Conservation (phyloP, 805 yeast genomes). For the Yarrowia hollandica region DNA sequence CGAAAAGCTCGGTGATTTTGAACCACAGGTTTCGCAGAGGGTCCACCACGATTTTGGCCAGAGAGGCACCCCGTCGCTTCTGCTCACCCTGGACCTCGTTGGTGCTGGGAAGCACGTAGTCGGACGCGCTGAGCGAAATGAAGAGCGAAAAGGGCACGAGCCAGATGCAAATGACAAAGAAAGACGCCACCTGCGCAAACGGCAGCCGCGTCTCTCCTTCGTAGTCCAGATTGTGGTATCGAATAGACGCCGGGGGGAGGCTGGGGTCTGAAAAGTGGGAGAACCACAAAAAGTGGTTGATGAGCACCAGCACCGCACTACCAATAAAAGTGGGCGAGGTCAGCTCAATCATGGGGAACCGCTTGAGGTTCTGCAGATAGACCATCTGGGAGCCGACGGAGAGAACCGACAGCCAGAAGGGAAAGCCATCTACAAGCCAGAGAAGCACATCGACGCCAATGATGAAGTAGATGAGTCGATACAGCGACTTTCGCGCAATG, state of each 20-base stretch:
- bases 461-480: slow-evolving; percentile 62
- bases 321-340: slow-evolving; percentile 67
- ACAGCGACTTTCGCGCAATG: slow-evolving; percentile 70
- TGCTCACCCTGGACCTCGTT: slow-evolving; percentile 29
- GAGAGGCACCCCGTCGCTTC: slow-evolving; percentile 23
- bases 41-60: slow-evolving; percentile 24
- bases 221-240: slow-evolving; percentile 52
- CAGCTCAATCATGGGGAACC: slow-evolving; percentile 81
- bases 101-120: slow-evolving; percentile 70
- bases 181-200: slow-evolving; percentile 89
- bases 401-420: slow-evolving; percentile 63
- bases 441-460: slow-evolving; percentile 57
- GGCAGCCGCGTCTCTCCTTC: slow-evolving; percentile 70
- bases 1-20: slow-evolving; percentile 5
- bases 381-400: slow-evolving; percentile 69
- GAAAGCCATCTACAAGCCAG: slow-evolving; percentile 75
- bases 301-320: slow-evolving; percentile 69
- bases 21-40: slow-evolving; percentile 9
- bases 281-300: slow-evolving; percentile 90
- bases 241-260: slow-evolving; percentile 56
- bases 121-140: slow-evolving; percentile 89
- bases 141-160: slow-evolving; percentile 88
- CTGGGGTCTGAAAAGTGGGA: slow-evolving; percentile 68
- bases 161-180: slow-evolving; percentile 93
- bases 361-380: slow-evolving; percentile 72